Base-by-base conservation (phyloP, 768 basidiomycete species). In the Pleurotus platypus region DNA sequence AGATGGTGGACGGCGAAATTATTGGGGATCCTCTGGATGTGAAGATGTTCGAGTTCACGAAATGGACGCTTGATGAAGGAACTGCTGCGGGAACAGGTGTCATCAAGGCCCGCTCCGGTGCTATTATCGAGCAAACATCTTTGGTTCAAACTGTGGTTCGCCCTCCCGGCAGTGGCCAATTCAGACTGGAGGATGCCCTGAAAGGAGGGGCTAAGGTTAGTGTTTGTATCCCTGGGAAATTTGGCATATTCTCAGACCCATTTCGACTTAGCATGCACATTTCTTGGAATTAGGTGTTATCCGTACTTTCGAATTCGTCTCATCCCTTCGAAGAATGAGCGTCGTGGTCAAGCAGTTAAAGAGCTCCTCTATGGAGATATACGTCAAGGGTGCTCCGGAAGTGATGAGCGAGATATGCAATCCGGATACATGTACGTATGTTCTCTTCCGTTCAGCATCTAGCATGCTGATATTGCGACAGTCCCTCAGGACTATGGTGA, bases 321-420 rank as follows among this genome's bases (percentile, higher is more conserved):
- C 96, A 6, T 78, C 90, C 3, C 78, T 98, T 18, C 83, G 97
- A 24, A 78, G 97, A 51, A 99, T 99, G 96, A 97, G 95, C 61
- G 97, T 99, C 24, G 85, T 99, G 53, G 96, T 98, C 64, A 99
- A 98, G 70, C 81, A 93, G 51, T 80, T 99, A 54, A 97, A 90
- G 70, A 95, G 95, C 62, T 84, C 73, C 54, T 93, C 90, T 69
- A 98, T 99, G 94, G 97, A 99, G 68, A 80, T 98, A 9, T 98
- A 98, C 67, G 94, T 95, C 64, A 99, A 99, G 68, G 97, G 97
- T n/a, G 97, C 97, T 1, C 97, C 97, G 0, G 97, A 99, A 71
- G 93, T 98, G 56, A 98, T 99, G 95, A 70, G 73, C 5, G 94
- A 95, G 42, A 98, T 99, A 57, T 99, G 97, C 68, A 90, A 94